phyloP scores from a whole-genome alignment of 208 protist genomes.

The Chromosphaera perkinsii region DNA sequence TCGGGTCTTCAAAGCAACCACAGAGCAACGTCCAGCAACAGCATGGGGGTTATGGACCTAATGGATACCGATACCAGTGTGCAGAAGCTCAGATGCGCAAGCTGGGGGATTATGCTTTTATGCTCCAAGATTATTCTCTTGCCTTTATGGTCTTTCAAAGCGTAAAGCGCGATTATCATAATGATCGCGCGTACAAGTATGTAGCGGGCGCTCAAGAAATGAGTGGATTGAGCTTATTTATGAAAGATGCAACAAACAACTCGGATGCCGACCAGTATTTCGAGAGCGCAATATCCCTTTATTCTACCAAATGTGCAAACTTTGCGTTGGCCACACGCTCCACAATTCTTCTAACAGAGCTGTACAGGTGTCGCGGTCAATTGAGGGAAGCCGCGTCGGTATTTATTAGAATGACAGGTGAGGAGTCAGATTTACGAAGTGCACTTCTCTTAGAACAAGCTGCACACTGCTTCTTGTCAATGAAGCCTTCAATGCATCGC shows the following conservation, averaged over 20 bases:
- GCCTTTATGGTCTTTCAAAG: constrained; percentile 8
- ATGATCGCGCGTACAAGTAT: constrained; percentile 16
- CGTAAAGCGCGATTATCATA: constrained; percentile 9
- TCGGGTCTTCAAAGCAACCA: constrained; percentile 6
- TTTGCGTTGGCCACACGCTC: not conserved
- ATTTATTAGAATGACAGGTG: constrained; percentile 26
- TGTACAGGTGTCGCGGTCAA: not conserved
- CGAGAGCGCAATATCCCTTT: constrained; percentile 14
- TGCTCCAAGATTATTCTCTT: constrained; percentile 32
- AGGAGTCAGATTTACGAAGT: constrained; percentile 27
- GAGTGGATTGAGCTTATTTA: constrained; percentile 11
- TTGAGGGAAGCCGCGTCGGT: constrained; percentile 16
- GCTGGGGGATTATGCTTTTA: constrained; percentile 22
- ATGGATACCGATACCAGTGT: not conserved
- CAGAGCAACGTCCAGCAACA: not conserved
- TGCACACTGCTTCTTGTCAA: constrained; percentile 18
- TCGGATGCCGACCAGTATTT: constrained; percentile 21
- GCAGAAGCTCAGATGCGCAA: constrained; percentile 15
- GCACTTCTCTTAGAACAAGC: constrained; percentile 39
- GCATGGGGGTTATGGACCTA: not conserved
- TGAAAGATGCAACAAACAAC: constrained; percentile 7
- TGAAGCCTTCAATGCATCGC: constrained; percentile 16
- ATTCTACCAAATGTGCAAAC: not conserved
- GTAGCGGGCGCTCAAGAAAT: constrained; percentile 31
- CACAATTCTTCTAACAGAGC: constrained; percentile 3